These are phyloP conservation scores for Sonneratia caseolaris DNA, from an alignment of 345 rosid genomes.

Conservation along the genomic window DNA sequence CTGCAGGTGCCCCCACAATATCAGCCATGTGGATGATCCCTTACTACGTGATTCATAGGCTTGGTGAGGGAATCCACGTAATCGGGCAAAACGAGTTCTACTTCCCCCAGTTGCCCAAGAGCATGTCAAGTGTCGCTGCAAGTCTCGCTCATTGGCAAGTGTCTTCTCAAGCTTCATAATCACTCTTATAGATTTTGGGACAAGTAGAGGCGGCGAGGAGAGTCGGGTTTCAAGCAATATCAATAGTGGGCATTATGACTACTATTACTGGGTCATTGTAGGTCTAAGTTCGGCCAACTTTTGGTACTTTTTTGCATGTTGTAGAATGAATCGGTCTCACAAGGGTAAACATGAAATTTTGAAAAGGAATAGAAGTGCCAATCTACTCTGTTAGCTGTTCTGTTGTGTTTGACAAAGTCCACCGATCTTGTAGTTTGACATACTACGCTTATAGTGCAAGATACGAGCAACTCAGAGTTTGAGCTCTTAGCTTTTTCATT, in stretches of 20 bases:
- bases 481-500: no score
- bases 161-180: conserved; percentile 49
- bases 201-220: conserved; percentile 41
- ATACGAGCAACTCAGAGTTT: no score
- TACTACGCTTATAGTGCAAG: no score
- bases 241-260: conserved; percentile 64
- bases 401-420: no score
- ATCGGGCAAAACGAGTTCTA: conserved; percentile 74
- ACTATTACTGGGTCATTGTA: conserved; percentile 66
- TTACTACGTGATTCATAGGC: conserved; percentile 41
- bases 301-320: conserved; percentile 46
- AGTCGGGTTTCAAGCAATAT: conserved; percentile 70
- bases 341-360: neutral
- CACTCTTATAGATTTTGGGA: conserved; percentile 23
- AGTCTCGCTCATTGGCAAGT: conserved; percentile 48
- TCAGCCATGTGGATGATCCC: conserved; percentile 79
- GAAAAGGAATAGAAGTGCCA: neutral
- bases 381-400: neutral
- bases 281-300: conserved; percentile 43
- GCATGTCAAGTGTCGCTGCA: conserved; percentile 68
- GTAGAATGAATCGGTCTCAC: conserved; percentile 69
- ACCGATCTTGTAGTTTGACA: no score
- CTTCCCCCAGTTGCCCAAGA: conserved; percentile 63
- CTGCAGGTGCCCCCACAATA: conserved; percentile 37
- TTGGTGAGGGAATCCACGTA: conserved; percentile 58